Base-by-base conservation (phyloP, 345 rosid genomes). In the Salix udensis region DNA sequence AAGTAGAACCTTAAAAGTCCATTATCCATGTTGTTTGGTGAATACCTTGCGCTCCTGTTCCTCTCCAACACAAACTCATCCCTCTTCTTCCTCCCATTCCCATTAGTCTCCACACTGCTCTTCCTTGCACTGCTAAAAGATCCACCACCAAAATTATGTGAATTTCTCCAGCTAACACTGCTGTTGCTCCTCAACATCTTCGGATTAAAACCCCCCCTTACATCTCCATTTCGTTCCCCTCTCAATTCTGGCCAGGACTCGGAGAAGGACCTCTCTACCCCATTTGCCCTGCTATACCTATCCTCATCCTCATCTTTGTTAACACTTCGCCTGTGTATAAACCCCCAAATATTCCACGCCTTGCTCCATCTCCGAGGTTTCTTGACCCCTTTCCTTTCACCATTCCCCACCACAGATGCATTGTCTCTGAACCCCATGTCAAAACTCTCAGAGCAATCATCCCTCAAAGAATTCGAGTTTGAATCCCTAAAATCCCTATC, bases 111-210 rank as follows among this genome's bases (percentile, higher is more conserved):
- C 6, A 85, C 89, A 78, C 83, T 82, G 65, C 82, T 91, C 86
- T 88, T 87, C 83, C 91, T 87, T 81, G 68, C 84, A 80, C 83
- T 81, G 53, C 71, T 85, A 64, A 88, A 83, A 0, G 90, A 62
- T 44, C 75, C 80, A 10, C 89, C 92, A n/a, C 81, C 80, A 79
- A 75, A 80, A 21, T 82, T 79, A 12, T 72, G 55, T 0, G 97
- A 87, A 76, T 88, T 94, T 86, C 99, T 90, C 92, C 94, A 96
- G 81, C 98, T 96, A 67, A 92, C 92, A 75, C 98, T 96, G 88
- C 97, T 96, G 74, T 90, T 96, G 81, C 99, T 96, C 80, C 99
- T 88, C 75, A 87, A 65, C 67, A 94, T 67, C 90, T 86, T 96
- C 1, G 97, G 91, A 74, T 89, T 88, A 71, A 91, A 90, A 48